phyloP scores from a whole-genome alignment of 2,329 filamentous ascomycete species.

The Graphium sp. region DNA sequence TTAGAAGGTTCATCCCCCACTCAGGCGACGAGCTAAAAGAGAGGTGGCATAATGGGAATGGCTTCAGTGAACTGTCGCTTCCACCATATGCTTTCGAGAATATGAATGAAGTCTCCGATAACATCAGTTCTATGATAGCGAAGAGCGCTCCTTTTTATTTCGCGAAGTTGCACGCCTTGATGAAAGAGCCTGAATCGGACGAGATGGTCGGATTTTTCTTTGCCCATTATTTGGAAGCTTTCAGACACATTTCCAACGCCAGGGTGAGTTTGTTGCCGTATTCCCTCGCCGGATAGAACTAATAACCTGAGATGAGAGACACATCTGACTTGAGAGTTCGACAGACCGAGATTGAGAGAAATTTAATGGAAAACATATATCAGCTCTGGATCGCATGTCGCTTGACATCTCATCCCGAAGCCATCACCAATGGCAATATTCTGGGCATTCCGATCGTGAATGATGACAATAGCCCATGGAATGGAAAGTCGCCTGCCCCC shows the following conservation, averaged over 20 bases:
- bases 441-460: neutral
- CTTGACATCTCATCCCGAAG: slow-evolving; percentile 3
- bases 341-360: neutral
- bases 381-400: slow-evolving; percentile 3
- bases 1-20: slow-evolving; percentile 36
- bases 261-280: neutral
- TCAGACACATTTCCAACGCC: no score
- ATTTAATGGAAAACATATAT: neutral
- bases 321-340: neutral
- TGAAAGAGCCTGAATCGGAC: no score
- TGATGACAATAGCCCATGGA: neutral
- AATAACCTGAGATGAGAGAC: neutral
- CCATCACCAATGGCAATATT: slow-evolving; percentile 1
- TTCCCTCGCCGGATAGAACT: neutral
- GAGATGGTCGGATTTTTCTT: no score
- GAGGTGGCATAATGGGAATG: slow-evolving; percentile 30
- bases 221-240: no score
- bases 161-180: no score
- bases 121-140: no score
- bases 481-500: slow-evolving; percentile 1
- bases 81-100: slow-evolving; percentile 39
- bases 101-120: slow-evolving; percentile 26
- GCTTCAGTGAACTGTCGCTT: slow-evolving; percentile 27
- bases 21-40: slow-evolving; percentile 35
- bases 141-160: no score